Conservation (phyloP, 1,284 basidiomycete genomes). For the Trametes polyzona region DNA sequence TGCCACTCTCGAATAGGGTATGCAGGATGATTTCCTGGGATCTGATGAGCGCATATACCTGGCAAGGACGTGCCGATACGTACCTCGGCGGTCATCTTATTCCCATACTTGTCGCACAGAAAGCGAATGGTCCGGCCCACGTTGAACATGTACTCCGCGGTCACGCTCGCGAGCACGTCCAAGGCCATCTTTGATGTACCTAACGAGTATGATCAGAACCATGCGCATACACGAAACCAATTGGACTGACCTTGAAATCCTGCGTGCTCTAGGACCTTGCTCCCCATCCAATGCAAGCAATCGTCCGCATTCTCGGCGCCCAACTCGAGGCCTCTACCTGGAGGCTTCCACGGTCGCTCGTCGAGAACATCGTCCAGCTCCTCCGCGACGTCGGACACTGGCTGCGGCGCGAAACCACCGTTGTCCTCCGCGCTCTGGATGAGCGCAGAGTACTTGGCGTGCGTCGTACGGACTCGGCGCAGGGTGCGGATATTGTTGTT, state of each 20-base stretch:
- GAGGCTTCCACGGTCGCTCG: constrained; percentile 57
- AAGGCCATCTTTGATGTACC: constrained; percentile 72
- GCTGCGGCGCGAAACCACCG: constrained; percentile 36
- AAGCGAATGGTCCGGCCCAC: constrained; percentile 87
- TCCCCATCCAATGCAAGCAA: constrained; percentile 72
- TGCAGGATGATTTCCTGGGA: constrained; percentile 89
- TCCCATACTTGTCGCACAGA: constrained; percentile 80
- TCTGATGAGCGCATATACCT: neutral
- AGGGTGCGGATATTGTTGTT: constrained; percentile 75
- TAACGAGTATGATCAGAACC: constrained; percentile 27
- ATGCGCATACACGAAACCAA: neutral
- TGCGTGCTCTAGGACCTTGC: constrained; percentile 81
- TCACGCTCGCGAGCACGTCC: constrained; percentile 81
- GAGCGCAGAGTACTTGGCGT: constrained; percentile 68
- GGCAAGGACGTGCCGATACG: neutral
- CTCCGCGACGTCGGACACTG: constrained; percentile 24
- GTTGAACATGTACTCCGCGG: constrained; percentile 83
- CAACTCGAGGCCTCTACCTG: constrained; percentile 42
- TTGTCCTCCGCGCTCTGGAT: constrained; percentile 49
- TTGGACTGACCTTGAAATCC: constrained; percentile 80
- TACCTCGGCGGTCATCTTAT: constrained; percentile 84
- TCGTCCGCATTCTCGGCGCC: constrained; percentile 57
- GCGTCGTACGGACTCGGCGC: constrained; percentile 68
- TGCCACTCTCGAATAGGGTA: constrained; percentile 87
- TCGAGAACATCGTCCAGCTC: constrained; percentile 53